phyloP scores from a whole-genome alignment of 352 stramenopile species.

The Globisporangium viniferum region DNA sequence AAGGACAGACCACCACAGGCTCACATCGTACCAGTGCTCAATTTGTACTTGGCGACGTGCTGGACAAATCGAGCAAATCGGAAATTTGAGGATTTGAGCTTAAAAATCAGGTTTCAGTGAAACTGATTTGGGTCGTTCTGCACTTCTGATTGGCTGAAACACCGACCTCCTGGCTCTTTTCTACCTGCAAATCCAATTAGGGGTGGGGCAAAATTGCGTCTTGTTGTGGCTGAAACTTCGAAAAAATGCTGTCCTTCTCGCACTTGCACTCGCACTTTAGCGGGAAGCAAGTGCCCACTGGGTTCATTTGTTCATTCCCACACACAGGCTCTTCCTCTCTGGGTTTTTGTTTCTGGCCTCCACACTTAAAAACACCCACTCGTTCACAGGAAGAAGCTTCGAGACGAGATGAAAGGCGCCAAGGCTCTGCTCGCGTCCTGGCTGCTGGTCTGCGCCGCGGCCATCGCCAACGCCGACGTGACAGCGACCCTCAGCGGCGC shows the following conservation, averaged over 20 bases:
- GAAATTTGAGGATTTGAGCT: neutral
- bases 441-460: slow-evolving; percentile 14
- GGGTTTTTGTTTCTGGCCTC: neutral
- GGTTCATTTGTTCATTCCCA: slow-evolving; percentile 8
- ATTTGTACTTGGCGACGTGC: too few species aligned
- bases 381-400: slow-evolving; percentile 1
- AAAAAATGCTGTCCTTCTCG: neutral
- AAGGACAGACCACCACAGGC: too few species aligned
- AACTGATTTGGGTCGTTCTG: neutral
- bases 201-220: neutral
- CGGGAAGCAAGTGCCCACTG: neutral
- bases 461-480: slow-evolving; percentile 1
- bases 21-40: too few species aligned
- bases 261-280: slow-evolving; percentile 3
- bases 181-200: neutral
- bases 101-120: neutral
- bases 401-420: slow-evolving; percentile 14
- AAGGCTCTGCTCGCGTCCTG: slow-evolving; percentile 14
- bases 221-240: neutral
- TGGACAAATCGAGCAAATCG: neutral
- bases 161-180: neutral
- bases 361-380: slow-evolving; percentile 6
- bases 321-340: neutral
- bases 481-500: neutral
- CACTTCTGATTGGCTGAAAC: slow-evolving; percentile 8